phyloP scores from a whole-genome alignment of 106 monocot genomes.

The Dendrobium officinale region DNA sequence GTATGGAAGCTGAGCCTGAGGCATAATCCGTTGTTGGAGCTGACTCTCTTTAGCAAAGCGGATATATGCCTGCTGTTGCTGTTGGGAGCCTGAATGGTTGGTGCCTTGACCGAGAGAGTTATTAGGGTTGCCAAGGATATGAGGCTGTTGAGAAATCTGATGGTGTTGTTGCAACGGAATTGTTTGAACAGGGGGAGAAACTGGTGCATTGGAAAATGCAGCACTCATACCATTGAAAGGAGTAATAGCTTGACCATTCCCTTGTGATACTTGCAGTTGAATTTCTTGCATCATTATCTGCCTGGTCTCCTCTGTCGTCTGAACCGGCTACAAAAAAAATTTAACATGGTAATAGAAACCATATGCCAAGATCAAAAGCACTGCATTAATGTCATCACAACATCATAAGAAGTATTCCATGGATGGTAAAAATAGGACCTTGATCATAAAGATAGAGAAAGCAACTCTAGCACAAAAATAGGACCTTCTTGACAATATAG shows the following conservation, averaged over 20 bases:
- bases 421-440: background rate
- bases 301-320: conserved; percentile 59
- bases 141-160: conserved; percentile 28
- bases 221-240: conserved; percentile 41
- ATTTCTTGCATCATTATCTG: conserved; percentile 79
- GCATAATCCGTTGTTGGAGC: conserved; percentile 49
- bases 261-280: conserved; percentile 67
- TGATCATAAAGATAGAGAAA: background rate
- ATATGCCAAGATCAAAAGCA: background rate
- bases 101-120: conserved; percentile 46
- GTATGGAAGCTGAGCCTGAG: conserved; percentile 46
- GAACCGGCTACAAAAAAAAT: conserved; percentile 41
- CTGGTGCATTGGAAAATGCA: conserved; percentile 34
- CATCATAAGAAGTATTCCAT: background rate
- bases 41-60: conserved; percentile 65
- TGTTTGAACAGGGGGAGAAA: conserved; percentile 34
- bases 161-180: conserved; percentile 49
- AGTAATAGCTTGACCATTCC: conserved; percentile 29
- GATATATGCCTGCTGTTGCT: conserved; percentile 72
- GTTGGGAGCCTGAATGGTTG: conserved; percentile 44
- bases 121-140: conserved; percentile 47
- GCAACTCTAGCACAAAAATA: background rate
- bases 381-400: background rate
- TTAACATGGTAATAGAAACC: background rate
- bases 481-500: background rate